Evolutionary conservation across 2,329 filamentous ascomycete genomes (phyloP), one percentile per base, ranked within the genome.

Genomic region (Arachnomyces sp.): DNA sequence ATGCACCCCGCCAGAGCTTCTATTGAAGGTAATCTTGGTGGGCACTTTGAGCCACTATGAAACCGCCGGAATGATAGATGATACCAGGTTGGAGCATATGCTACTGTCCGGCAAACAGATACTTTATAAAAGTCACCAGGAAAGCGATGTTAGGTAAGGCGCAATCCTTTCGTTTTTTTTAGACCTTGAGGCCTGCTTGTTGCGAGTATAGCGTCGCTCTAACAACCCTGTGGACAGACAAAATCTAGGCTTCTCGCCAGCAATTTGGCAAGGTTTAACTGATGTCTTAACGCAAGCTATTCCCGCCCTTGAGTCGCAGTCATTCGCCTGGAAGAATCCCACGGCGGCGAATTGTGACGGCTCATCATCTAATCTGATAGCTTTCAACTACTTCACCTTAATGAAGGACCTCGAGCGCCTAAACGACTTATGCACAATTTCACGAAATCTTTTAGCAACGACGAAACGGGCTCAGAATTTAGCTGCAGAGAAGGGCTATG

Each of bases 331-430:
- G 56, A 75, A 77, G 50, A 75, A 76, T 46, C 71, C 75, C 3
- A 67, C 67, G 13, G 61, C 66, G 12, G 71, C 73, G 18, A 73
- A 75, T 47, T 78, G 77, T 44, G 74, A 78, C 46, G 72, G 70
- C 28, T 71, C 74, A 2, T 77, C 72, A 6, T 77, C 77, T 3
- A 74, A 77, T 28, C 62, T 81, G 13, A 81, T 82, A 46, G 77
- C 77, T 11, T 69, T 68, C 43, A 75, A 78, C 51, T 75, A 78
- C 44, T 70, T 72, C 36, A 71, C 66, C 5, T 57, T 82, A 37
- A 71, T 78, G 46, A 74, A 77, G 49, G 78, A 82, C 49, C 69
- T 82, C 40, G 77, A 81, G 53, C 66, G 77, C 18, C 57, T 82
- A 31, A 80, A 80, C 50, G 75, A 79, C 51, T 55, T 82, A 7